Evolutionary conservation across 208 protist genomes (phyloP).

Genomic region (Crithidia bombi): DNA sequence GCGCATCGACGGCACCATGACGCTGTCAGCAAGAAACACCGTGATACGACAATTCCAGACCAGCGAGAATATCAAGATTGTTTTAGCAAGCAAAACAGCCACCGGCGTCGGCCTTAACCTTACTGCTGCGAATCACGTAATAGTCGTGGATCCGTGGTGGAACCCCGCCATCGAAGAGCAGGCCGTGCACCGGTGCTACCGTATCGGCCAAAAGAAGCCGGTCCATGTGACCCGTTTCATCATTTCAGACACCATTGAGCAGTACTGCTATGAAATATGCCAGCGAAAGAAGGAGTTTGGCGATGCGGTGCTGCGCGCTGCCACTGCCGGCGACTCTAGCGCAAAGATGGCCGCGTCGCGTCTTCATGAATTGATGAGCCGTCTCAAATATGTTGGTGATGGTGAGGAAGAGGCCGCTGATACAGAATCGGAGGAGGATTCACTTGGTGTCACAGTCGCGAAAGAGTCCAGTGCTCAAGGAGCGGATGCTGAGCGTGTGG

Average conservation of each 20-base stretch:
- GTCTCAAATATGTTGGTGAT: conserved; percentile 71
- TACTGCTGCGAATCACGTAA: conserved; percentile 94
- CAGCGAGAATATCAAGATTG: conserved; percentile 57
- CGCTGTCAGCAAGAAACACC: conserved; percentile 64
- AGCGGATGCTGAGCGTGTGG: neutral
- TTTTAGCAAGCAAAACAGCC: conserved; percentile 95
- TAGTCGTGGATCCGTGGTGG: conserved; percentile 97
- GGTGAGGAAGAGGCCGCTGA: conserved; percentile 9
- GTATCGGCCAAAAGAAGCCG: conserved; percentile 94
- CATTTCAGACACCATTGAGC: conserved; percentile 93
- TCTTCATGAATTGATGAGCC: conserved; percentile 80
- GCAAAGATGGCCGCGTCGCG: conserved; percentile 72
- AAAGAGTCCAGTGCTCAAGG: neutral
- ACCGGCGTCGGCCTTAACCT: conserved; percentile 98
- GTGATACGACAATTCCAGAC: conserved; percentile 84
- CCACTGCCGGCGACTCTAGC: conserved; percentile 68
- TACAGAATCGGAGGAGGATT: neutral
- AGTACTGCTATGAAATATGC: conserved; percentile 94
- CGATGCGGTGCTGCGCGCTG: conserved; percentile 83
- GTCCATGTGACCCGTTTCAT: conserved; percentile 93
- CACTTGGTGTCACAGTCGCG: neutral
- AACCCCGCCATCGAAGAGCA: conserved; percentile 96
- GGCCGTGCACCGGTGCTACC: conserved; percentile 95
- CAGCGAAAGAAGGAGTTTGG: conserved; percentile 93
- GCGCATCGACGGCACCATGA: conserved; percentile 94